phyloP scores from a whole-genome alignment of 805 yeast genomes.

The Alloascoidea africana region DNA sequence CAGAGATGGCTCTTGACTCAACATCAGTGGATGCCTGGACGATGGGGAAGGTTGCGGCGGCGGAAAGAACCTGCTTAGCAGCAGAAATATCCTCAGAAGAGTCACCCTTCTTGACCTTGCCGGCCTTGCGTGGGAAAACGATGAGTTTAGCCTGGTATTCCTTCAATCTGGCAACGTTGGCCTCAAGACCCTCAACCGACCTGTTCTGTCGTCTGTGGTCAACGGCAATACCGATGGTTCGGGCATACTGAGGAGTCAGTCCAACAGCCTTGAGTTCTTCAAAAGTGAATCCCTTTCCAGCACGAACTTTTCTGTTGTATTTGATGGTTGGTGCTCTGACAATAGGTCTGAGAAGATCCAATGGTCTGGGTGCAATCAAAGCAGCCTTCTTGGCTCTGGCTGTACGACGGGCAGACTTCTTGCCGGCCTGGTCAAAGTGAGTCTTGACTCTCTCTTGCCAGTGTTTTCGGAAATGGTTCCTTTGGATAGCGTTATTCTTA shows the following conservation, averaged over 20 bases:
- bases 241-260: slow-evolving; percentile 70
- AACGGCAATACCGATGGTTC: slow-evolving; percentile 83
- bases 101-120: slow-evolving; percentile 21
- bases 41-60: slow-evolving; percentile 70
- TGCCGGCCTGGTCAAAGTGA: slow-evolving; percentile 92
- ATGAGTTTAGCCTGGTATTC: slow-evolving; percentile 76
- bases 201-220: slow-evolving; percentile 93
- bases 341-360: slow-evolving; percentile 77
- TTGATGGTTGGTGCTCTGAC: slow-evolving; percentile 87
- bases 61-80: slow-evolving; percentile 46
- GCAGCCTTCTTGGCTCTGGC: slow-evolving; percentile 78
- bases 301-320: slow-evolving; percentile 90
- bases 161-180: slow-evolving; percentile 73
- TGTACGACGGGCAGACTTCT: slow-evolving; percentile 80
- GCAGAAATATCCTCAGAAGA: slow-evolving; percentile 33
- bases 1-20: slow-evolving; percentile 59
- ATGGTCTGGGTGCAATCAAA: slow-evolving; percentile 76
- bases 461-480: slow-evolving; percentile 94
- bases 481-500: slow-evolving; percentile 82
- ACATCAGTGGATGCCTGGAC: slow-evolving; percentile 50
- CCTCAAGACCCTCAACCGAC: slow-evolving; percentile 67
- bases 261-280: slow-evolving; percentile 84
- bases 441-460: slow-evolving; percentile 93
- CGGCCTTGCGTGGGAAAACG: slow-evolving; percentile 64
- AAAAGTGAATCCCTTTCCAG: slow-evolving; percentile 86